Base-by-base conservation (phyloP, 2,329 filamentous ascomycete species). In the Coniella lustricola region DNA sequence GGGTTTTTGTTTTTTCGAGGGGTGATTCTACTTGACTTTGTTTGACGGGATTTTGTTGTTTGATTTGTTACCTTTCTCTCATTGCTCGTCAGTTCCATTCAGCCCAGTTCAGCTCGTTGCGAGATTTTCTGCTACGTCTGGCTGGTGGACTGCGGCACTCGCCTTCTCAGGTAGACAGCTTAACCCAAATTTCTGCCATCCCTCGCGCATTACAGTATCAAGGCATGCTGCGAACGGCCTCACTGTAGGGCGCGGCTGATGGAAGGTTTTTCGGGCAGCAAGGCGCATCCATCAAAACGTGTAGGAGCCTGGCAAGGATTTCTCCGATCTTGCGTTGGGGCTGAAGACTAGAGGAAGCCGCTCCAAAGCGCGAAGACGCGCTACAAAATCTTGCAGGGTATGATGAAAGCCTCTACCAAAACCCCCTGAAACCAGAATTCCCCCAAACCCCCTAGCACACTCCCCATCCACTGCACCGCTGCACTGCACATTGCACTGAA, bases 171-270 rank as follows among this genome's bases (percentile, higher is more conserved):
- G 46, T 53, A 53, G 51, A 50, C 51, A 48, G 5, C 10, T 29
- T 44, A 50, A 50, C 46, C 16, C 17, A 43, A 35, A 29, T 32
- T 41, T 44, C 40, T 38, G 14, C 33, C 50, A 22, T 42, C 48
- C 48, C 46, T 48, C 25, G n/a, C 36, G 33, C 36, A 41, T n/a
- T 36, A 31, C 37, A 25, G n/a, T 45, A 25, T 33, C 21, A 40
- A 44, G 51, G 44, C 40, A 53, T 53, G 51, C 31, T 48, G 39
- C 50, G 46, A 50, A 40, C 44, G 51, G 44, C 48, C 46, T 42
- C 47, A 37, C 42, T 39, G 22, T 22, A 16, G 37, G n/a, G 44
- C 50, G 44, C 50, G 44, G 33, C 49, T 53, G 51, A 48, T 50
- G 51, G 51, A 10, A 50, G 51, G 44, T 48, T 50, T 50, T 44